These are phyloP conservation scores for Bocquillonia castaneifolia DNA, from an alignment of 441 rosid genomes.

Conservation along the genomic window DNA sequence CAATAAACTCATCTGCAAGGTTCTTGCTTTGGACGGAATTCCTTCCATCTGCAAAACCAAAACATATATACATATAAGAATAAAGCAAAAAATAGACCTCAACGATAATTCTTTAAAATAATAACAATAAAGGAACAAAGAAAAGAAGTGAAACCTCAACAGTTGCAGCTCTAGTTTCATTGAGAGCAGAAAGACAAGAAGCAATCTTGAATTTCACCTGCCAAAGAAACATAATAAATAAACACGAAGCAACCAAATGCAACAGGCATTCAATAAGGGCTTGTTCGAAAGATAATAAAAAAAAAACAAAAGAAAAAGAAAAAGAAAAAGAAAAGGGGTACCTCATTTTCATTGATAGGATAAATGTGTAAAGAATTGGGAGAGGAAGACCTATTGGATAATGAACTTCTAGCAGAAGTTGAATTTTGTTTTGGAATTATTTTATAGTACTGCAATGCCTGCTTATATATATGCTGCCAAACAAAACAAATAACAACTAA, in stretches of 20 bases:
- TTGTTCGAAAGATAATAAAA: too few relatives aligned
- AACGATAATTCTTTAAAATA: too few relatives aligned
- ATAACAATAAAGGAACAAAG: constrained; percentile 1
- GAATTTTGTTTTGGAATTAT: constrained; percentile 74
- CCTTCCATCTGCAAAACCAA: constrained; percentile 70
- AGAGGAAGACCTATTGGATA: constrained; percentile 75
- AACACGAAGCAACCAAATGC: background rate
- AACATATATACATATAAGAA: constrained; percentile 5
- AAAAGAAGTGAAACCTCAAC: constrained; percentile 53
- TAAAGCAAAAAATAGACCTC: too few relatives aligned
- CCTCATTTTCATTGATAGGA: constrained; percentile 85
- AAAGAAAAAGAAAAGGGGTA: constrained; percentile 20
- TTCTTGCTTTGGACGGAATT: constrained; percentile 83
- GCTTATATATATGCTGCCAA: constrained; percentile 66
- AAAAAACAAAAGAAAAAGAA: background rate
- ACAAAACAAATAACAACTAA: constrained; percentile 7
- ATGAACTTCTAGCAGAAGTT: constrained; percentile 55
- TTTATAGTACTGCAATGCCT: constrained; percentile 73
- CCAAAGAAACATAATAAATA: background rate
- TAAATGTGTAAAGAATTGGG: constrained; percentile 64
- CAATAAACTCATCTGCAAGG: constrained; percentile 81
- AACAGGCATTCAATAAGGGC: too few relatives aligned
- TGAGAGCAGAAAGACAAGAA: constrained; percentile 67
- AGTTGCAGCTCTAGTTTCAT: constrained; percentile 71
- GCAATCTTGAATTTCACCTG: constrained; percentile 96